These are phyloP conservation scores for Colletotrichum euphorbiae DNA, from an alignment of 2,329 filamentous ascomycete species.

Conservation along the genomic window DNA sequence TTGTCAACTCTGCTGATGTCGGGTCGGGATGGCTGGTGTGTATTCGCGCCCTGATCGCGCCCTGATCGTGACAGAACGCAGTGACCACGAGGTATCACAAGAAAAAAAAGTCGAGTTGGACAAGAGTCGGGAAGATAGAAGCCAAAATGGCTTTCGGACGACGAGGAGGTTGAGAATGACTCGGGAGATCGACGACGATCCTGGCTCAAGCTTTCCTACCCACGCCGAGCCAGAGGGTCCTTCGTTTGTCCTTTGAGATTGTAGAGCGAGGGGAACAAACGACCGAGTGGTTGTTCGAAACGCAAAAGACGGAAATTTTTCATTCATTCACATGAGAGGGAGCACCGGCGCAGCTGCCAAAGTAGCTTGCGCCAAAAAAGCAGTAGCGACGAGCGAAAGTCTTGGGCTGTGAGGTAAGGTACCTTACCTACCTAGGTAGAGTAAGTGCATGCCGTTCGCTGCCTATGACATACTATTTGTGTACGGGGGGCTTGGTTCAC, in stretches of 20 bases:
- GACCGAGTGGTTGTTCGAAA: not conserved
- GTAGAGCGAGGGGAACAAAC: not conserved
- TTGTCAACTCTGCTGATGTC: not conserved
- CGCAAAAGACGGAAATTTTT: slow-evolving; percentile 4
- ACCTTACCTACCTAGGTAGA: no score
- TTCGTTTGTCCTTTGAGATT: no score
- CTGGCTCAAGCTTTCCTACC: slow-evolving; percentile 4
- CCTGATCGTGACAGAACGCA: slow-evolving; percentile 24
- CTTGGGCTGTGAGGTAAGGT: not conserved
- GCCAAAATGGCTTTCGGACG: slow-evolving; percentile 27
- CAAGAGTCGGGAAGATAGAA: slow-evolving; percentile 26
- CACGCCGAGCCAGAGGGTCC: not conserved
- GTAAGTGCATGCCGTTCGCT: not conserved
- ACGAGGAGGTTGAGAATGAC: slow-evolving; percentile 6
- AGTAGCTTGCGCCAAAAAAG: not conserved
- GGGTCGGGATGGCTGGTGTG: slow-evolving; percentile 9
- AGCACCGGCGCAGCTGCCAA: slow-evolving; percentile 6
- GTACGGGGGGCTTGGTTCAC: not conserved
- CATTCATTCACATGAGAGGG: slow-evolving; percentile 22
- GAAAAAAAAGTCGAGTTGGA: slow-evolving; percentile 14
- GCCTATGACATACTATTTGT: slow-evolving; percentile 39
- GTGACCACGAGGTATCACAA: slow-evolving; percentile 8
- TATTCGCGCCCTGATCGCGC: slow-evolving; percentile 19
- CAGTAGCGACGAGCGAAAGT: not conserved
- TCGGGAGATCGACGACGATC: slow-evolving; percentile 28